Percentiles rank a stretch among this genome's conserved stretches.
phyloP scores from a whole-genome alignment of 2,329 filamentous ascomycete genomes.

The Catunica adiposa region DNA sequence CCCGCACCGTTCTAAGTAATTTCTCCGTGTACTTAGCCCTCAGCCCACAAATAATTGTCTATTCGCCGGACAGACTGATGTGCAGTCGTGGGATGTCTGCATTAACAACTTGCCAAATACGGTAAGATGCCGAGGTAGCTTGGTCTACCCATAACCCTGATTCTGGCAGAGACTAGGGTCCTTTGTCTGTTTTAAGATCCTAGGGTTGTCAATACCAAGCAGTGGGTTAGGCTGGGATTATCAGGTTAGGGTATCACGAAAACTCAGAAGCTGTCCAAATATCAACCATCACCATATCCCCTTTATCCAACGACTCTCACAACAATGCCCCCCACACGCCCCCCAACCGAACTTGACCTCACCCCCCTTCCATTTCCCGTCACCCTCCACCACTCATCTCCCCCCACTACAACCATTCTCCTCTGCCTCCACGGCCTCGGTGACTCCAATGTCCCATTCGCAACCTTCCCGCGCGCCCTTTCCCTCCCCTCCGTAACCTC shows the following conservation, averaged over 20 bases:
- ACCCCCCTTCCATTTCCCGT: slow-evolving; percentile 27
- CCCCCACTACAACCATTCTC: slow-evolving; percentile 56
- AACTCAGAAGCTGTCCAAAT: not conserved
- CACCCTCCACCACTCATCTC: slow-evolving; percentile 33
- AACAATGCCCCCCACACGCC: slow-evolving; percentile 21
- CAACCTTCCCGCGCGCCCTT: slow-evolving; percentile 49
- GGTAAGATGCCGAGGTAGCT: no score
- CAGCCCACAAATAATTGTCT: not conserved
- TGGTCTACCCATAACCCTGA: no score
- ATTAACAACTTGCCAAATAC: no score
- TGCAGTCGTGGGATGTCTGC: no score
- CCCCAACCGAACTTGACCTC: slow-evolving; percentile 37
- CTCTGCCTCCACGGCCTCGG: slow-evolving; percentile 74
- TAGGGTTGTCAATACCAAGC: no score
- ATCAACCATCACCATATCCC: not conserved
- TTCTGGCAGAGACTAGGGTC: no score
- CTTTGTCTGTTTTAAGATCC: no score
- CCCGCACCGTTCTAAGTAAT: not conserved
- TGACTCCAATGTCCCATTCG: slow-evolving; percentile 54
- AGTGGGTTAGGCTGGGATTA: no score
- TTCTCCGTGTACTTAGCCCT: not conserved
- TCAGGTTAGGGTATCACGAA: no score
- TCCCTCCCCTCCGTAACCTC: slow-evolving; percentile 61
- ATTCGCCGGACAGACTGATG: not conserved
- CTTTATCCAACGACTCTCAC: not conserved